phyloP scores from a whole-genome alignment of 192 early-diverging fungal genomes.

The Dissophora globulifera region DNA sequence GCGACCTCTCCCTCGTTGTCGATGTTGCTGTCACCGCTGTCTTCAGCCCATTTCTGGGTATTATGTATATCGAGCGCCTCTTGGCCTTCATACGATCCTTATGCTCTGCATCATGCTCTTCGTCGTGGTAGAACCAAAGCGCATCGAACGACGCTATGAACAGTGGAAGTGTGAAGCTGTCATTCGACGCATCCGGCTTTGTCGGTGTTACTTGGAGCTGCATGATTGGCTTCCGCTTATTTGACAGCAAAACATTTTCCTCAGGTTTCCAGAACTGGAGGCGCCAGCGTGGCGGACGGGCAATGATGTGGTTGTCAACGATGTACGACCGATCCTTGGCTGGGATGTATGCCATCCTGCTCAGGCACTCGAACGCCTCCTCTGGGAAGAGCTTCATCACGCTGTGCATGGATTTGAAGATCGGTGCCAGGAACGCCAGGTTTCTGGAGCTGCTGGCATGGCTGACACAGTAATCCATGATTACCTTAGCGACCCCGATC shows the following conservation, averaged over 20 bases:
- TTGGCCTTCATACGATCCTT: no score
- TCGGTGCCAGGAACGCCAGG: not conserved
- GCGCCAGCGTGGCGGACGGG: not conserved
- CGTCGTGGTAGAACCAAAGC: no score
- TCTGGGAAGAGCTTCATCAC: slow-evolving; percentile 1
- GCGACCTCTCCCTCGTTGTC: no score
- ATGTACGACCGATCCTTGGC: not conserved
- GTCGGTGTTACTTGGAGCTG: not conserved
- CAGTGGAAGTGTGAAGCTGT: no score
- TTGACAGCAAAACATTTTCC: not conserved
- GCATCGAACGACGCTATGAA: no score
- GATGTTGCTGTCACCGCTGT: no score
- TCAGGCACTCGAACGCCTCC: not conserved
- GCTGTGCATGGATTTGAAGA: not conserved
- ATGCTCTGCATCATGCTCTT: not conserved
- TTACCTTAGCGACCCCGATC: not conserved
- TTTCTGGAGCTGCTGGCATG: no score
- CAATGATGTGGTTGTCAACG: not conserved
- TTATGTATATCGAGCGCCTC: no score
- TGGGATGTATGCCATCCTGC: not conserved
- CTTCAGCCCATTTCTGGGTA: no score
- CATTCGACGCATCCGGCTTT: no score
- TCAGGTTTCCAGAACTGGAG: slow-evolving; percentile 4
- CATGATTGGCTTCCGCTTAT: not conserved
- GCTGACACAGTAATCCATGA: slow-evolving; percentile 12